phyloP scores from a whole-genome alignment of 164 flowering plant species.

The Chloranthus sessilifolius region DNA sequence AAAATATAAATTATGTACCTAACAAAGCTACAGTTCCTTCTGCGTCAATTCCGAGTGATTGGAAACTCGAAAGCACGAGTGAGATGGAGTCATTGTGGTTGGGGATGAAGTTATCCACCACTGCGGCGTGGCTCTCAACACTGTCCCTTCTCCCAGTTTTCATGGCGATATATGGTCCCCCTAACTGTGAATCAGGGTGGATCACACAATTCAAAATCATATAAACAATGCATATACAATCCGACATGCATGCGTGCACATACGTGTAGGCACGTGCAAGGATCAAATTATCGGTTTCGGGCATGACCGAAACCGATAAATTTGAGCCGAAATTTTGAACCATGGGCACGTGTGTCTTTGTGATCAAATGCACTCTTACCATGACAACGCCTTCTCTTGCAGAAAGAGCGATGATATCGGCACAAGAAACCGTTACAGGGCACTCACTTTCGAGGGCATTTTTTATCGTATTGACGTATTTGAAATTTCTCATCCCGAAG shows the following conservation, averaged over 20 bases:
- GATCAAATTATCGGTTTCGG: no score
- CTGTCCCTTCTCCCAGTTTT: slow-evolving; percentile 77
- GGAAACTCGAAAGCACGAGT: slow-evolving; percentile 52
- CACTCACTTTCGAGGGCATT: slow-evolving; percentile 65
- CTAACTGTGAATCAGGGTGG: slow-evolving; percentile 52
- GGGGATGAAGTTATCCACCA: slow-evolving; percentile 48
- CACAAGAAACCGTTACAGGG: slow-evolving; percentile 78
- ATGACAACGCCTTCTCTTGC: slow-evolving; percentile 67
- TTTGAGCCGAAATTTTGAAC: no score
- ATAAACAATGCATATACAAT: no score
- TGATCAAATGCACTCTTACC: slow-evolving; percentile 32
- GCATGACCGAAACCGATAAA: no score
- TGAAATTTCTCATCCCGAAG: slow-evolving; percentile 86
- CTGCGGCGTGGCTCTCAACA: slow-evolving; percentile 38
- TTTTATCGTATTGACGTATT: slow-evolving; percentile 64
- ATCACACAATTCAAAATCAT: no score
- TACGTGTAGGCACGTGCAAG: no score
- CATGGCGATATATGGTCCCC: slow-evolving; percentile 65
- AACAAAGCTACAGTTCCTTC: slow-evolving; percentile 74
- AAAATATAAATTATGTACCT: slow-evolving; percentile 28
- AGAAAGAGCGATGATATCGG: slow-evolving; percentile 82
- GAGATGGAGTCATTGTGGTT: slow-evolving; percentile 59
- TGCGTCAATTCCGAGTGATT: slow-evolving; percentile 57
- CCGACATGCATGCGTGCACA: no score
- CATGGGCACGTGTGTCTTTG: no score